Conservation (phyloP, 2,329 filamentous ascomycete genomes). For the Alternaria incomplexa region DNA sequence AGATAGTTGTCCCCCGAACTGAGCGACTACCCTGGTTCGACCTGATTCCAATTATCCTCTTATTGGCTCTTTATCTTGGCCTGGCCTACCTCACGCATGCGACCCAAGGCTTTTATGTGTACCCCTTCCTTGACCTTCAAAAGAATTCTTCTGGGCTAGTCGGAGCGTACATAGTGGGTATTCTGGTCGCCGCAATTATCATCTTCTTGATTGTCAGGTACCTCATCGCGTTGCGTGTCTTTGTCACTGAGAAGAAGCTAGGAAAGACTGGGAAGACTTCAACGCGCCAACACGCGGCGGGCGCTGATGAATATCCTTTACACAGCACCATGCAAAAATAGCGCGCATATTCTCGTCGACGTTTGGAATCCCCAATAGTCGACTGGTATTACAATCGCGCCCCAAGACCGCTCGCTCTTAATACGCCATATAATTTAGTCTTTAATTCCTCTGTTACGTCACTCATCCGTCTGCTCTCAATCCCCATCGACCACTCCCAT, state of each 20-base stretch:
- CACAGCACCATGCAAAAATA: conserved; percentile 27
- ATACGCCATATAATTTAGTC: background rate
- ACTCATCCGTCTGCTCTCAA: background rate
- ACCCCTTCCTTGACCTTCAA: conserved; percentile 72
- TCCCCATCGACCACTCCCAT: background rate
- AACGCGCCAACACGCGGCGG: conserved; percentile 14
- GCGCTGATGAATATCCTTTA: conserved; percentile 27
- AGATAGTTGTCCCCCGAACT: conserved; percentile 73
- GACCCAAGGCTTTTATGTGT: conserved; percentile 76
- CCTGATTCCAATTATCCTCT: conserved; percentile 69
- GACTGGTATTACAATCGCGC: background rate
- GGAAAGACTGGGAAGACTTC: conserved; percentile 48
- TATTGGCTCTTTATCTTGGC: conserved; percentile 74
- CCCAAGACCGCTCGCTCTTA: background rate
- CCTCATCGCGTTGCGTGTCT: conserved; percentile 47
- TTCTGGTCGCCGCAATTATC: conserved; percentile 48
- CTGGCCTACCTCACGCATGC: conserved; percentile 76
- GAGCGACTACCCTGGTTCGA: conserved; percentile 68
- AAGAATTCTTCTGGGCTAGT: conserved; percentile 60
- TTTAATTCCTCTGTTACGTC: background rate
- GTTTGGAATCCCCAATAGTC: background rate
- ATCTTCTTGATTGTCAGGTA: conserved; percentile 52
- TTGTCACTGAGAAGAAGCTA: conserved; percentile 54
- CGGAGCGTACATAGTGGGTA: conserved; percentile 66
- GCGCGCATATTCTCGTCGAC: background rate